A percentile compares a stretch with the other conserved stretches of the same genome.
Conservation (phyloP, 148 eudicot genomes). For the Chenopodium berlandieri region DNA sequence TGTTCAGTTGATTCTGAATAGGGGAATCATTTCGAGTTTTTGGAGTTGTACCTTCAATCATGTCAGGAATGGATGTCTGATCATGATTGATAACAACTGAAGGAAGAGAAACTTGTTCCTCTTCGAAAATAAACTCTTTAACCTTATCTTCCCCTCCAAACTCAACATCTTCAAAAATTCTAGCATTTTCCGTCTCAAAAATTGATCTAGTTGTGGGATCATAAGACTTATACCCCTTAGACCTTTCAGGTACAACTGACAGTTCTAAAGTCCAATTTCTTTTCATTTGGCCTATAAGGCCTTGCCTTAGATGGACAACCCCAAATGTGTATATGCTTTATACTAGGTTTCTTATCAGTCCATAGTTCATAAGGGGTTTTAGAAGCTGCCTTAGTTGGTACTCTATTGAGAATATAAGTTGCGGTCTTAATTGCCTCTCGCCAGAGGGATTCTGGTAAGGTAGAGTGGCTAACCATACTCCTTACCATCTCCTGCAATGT, state of each 20-base stretch:
- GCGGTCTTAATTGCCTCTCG: not conserved
- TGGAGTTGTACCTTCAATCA: not conserved
- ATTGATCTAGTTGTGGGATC: not conserved
- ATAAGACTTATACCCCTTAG: not conserved
- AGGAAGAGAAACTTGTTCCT: not conserved
- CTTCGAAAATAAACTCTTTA: not conserved
- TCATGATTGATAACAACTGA: not conserved
- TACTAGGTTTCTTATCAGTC: not conserved
- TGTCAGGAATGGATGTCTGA: not conserved
- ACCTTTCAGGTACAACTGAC: not conserved
- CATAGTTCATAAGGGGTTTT: too few relatives aligned
- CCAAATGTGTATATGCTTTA: not conserved
- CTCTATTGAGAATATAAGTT: not conserved
- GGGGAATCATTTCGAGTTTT: too few relatives aligned
- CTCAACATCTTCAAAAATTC: not conserved
- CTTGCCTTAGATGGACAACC: not conserved
- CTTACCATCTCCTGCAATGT: constrained; percentile 8
- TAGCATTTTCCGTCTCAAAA: not conserved
- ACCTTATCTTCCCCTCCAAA: too few relatives aligned
- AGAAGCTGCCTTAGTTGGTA: not conserved
- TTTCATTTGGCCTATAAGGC: not conserved
- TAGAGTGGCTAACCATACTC: constrained; percentile 11
- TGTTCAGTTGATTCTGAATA: not conserved
- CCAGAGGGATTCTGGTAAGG: not conserved
- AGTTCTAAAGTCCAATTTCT: constrained; percentile 7